Percentiles rank a stretch among this genome's conserved stretches.
These are phyloP conservation scores for Vitis riparia DNA, from an alignment of 164 flowering plant species.

Conservation along the genomic window DNA sequence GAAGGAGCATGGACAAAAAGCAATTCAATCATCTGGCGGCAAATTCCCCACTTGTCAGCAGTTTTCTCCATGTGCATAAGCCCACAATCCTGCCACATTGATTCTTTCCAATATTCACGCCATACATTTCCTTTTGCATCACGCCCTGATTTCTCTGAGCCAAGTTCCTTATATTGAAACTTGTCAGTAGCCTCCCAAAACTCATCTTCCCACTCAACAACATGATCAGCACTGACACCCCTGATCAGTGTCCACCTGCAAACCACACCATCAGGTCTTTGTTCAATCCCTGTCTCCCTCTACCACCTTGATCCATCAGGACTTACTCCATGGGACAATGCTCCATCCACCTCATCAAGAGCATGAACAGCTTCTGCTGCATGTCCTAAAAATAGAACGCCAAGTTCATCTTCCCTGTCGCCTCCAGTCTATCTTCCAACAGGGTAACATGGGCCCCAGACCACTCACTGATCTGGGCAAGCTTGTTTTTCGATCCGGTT, in stretches of 20 bases:
- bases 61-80: slow-evolving; percentile 65
- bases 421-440: too few relatives aligned
- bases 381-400: slow-evolving; percentile 49
- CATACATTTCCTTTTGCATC: slow-evolving; percentile 89
- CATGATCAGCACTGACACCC: slow-evolving; percentile 78
- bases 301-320: slow-evolving; percentile 90
- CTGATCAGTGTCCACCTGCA: slow-evolving; percentile 90
- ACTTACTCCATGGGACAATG: slow-evolving; percentile 42
- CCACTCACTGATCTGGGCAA: too few relatives aligned
- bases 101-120: slow-evolving; percentile 94
- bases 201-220: slow-evolving; percentile 90
- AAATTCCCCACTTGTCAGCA: slow-evolving; percentile 80
- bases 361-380: slow-evolving; percentile 78
- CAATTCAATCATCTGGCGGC: too few relatives aligned
- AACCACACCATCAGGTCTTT: slow-evolving; percentile 80
- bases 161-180: slow-evolving; percentile 86
- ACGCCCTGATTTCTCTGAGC: slow-evolving; percentile 96
- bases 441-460: too few relatives aligned
- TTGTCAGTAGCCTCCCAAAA: slow-evolving; percentile 94
- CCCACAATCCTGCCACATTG: slow-evolving; percentile 80
- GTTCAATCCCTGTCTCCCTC: slow-evolving; percentile 86
- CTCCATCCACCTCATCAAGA: slow-evolving; percentile 40
- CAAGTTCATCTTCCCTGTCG: slow-evolving; percentile 35
- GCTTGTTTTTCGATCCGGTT: too few relatives aligned
- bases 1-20: too few relatives aligned